Evolutionary conservation across 345 rosid genomes (phyloP).

Genomic region (Syzygium grande): DNA sequence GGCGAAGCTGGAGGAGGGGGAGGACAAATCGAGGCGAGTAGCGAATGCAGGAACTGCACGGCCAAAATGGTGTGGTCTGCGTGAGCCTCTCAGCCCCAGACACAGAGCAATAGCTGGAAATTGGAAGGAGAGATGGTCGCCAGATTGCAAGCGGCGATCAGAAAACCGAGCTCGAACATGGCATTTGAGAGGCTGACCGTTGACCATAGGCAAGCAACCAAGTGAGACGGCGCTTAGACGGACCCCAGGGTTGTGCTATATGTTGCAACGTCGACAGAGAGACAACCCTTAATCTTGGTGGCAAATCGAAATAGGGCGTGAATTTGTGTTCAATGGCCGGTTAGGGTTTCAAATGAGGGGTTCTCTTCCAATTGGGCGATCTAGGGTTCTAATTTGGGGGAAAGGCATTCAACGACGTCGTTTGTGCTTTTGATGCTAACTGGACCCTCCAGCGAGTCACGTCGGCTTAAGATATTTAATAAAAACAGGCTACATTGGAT

Average conservation of each 20-base stretch:
- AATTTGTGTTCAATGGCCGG: too few relatives aligned
- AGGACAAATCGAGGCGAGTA: constrained; percentile 41
- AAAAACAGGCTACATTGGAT: too few relatives aligned
- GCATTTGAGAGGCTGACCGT: constrained; percentile 32
- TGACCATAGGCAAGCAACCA: not conserved
- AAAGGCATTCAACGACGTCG: too few relatives aligned
- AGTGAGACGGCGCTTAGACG: constrained; percentile 39
- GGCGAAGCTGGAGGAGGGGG: constrained; percentile 16
- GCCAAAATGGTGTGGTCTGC: constrained; percentile 19
- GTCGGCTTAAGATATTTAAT: too few relatives aligned
- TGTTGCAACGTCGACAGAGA: constrained; percentile 11
- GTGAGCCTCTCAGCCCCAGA: constrained; percentile 31
- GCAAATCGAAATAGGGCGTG: too few relatives aligned
- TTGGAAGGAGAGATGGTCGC: constrained; percentile 39
- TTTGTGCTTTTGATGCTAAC: too few relatives aligned
- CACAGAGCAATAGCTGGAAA: constrained; percentile 51
- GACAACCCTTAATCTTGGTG: constrained; percentile 13
- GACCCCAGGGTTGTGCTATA: constrained; percentile 59
- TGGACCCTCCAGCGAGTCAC: too few relatives aligned
- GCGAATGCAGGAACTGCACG: constrained; percentile 43
- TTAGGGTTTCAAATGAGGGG: too few relatives aligned
- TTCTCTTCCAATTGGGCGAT: too few relatives aligned
- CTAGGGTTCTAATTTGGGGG: too few relatives aligned
- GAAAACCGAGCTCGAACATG: constrained; percentile 63
- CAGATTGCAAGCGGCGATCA: constrained; percentile 62